Base-by-base conservation (phyloP, 2,329 filamentous ascomycete species). In the Penicillium sp. region DNA sequence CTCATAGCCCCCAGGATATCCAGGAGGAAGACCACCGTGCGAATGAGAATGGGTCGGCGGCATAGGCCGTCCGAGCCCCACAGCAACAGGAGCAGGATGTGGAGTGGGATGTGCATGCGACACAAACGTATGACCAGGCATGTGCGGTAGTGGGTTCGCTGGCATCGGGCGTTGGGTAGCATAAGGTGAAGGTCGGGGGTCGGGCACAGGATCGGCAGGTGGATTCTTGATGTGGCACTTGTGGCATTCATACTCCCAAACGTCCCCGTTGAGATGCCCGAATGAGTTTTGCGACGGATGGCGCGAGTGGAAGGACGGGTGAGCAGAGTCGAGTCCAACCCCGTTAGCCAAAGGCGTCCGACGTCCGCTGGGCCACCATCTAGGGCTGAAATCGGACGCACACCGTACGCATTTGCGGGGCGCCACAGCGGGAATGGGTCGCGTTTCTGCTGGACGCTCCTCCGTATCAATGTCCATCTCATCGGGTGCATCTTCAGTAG, bases 171-270 rank as follows among this genome's bases (percentile, higher is more conserved):
- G 66, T 41, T 65, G 63, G 18, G 59, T 54, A n/a, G 59, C 46
- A 51, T 70, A 70, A 8, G 67, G 64, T 31, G 68, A 68, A 23
- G 64, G 64, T 18, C 64, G 64, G 32, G 63, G 62, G 49, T 72
- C 70, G 1, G 68, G 61, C 33, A 64, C 62, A 25, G 64, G 61
- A 44, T 31, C 40, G 35, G 42, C 44, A 15, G 53, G 50, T 1
- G 58, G 57, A 15, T 78, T 78, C 27, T 72, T 78, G 56, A 74
- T 65, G 59, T 80, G 76, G 54, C 87, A 91, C 66, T 88, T 87
- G 70, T 91, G 87, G 61, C 87, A 91, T 67, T 89, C 85, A 56
- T 82, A 86, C 40, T 54, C 54, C 28, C 55, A 60, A 49, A 60
- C 52, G 23, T 68, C 65, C 4, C 66, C 66, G 41, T 68, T 69